Evolutionary conservation across 2,329 filamentous ascomycete species (phyloP), one percentile per base, ranked within the genome.

Genomic region (Cladosporium colombiae): DNA sequence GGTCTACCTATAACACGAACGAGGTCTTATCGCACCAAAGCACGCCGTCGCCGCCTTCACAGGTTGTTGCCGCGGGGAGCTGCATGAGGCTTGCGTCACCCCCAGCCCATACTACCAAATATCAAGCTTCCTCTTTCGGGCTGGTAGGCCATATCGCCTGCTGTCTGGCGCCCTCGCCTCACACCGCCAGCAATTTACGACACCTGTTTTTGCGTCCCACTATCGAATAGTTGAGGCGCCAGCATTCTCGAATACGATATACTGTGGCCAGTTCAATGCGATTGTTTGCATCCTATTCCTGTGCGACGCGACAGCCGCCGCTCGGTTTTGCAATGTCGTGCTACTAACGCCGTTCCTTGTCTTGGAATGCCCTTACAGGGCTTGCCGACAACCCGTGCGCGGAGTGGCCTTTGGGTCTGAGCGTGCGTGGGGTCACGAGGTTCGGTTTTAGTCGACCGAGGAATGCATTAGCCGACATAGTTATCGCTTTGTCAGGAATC

Each of bases 21-120:
- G 31, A 40, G 40, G 40, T 33, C 58, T 61, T 62, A 62, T 62
- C 59, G 59, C 59, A 27, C 59, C 59, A 55, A 44, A 62, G 13
- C 59, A 53, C 33, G 31, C 46, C 44, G 25, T 25, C 29, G 59
- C 44, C 8, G 27, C 56, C 40, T 23, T 40, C 40, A 14, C 18
- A 29, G 25, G n/a, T 31, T 16, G 59, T 37, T 13, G 27, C 59
- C 25, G 59, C 56, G 56, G 56, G 56, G 56, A 59, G 37, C 56
- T 59, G 56, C 56, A 59, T 62, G 59, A 49, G 29, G 59, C 29
- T 62, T 62, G 59, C 59, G 59, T 62, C 46, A 53, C 59, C 29
- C 29, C 29, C 23, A n/a, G 25, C 58, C 58, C 58, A 33, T 31
- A 11, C 31, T 35, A 37, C 23, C 23, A 53, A 33, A 57, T 40